These are phyloP conservation scores for Ustilago esculenta DNA, from an alignment of 1,284 basidiomycete species.

Conservation along the genomic window DNA sequence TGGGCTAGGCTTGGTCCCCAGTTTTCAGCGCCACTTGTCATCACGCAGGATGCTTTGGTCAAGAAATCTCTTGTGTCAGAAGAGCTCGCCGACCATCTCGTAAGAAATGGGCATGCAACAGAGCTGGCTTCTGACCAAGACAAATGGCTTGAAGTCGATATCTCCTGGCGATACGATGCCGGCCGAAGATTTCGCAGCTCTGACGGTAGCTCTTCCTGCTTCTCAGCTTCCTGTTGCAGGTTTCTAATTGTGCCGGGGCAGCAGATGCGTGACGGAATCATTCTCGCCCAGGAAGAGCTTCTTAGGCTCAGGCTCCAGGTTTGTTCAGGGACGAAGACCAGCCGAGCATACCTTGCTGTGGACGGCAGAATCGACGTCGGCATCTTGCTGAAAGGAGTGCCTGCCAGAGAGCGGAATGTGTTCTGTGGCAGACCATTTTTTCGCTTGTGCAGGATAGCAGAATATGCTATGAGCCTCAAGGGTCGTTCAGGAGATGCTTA, in stretches of 20 bases:
- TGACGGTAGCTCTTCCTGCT: background rate
- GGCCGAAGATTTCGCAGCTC: too few species aligned
- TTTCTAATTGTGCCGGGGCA: slow-evolving; percentile 12
- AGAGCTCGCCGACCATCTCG: background rate
- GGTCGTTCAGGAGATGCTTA: background rate
- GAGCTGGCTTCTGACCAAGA: too few species aligned
- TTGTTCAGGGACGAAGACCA: background rate
- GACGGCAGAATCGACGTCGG: background rate
- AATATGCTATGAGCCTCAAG: background rate
- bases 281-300: background rate
- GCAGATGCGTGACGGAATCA: slow-evolving; percentile 4
- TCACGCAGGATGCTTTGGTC: background rate
- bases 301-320: background rate
- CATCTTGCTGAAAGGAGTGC: background rate
- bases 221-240: background rate
- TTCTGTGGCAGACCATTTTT: slow-evolving; percentile 6
- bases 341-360: background rate
- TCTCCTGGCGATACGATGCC: background rate
- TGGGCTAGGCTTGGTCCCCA: background rate
- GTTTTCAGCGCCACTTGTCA: background rate
- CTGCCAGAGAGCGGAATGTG: too few species aligned
- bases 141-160: slow-evolving; percentile 5
- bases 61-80: slow-evolving; percentile 4
- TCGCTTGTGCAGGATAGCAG: slow-evolving; percentile 3
- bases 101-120: background rate